phyloP scores from a whole-genome alignment of 1,284 basidiomycete genomes.

The Boletellus deceptivus region DNA sequence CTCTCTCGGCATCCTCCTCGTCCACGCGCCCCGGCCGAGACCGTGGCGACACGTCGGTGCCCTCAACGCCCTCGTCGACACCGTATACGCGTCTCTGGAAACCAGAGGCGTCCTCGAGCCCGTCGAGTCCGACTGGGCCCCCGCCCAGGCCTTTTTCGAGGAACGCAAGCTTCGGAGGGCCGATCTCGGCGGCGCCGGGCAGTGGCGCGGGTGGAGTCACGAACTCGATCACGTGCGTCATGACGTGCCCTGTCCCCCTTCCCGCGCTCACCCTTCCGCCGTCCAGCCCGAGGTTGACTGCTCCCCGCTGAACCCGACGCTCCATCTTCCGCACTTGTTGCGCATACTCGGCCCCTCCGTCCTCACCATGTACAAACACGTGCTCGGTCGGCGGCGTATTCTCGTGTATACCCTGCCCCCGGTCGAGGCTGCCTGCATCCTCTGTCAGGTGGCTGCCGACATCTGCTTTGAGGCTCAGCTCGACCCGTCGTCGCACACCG shows the following conservation, averaged over 20 bases:
- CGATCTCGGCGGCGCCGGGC: conserved; percentile 50
- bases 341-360: conserved; percentile 74
- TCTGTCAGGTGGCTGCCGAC: conserved; percentile 73
- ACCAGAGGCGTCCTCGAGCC: conserved; percentile 48
- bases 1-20: conserved; percentile 72
- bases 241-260: neutral
- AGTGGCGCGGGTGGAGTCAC: conserved; percentile 65
- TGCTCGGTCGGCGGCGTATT: conserved; percentile 66
- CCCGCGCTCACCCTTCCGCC: too few species aligned
- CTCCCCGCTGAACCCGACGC: conserved; percentile 42
- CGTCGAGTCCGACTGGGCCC: conserved; percentile 60
- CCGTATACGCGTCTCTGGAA: conserved; percentile 54
- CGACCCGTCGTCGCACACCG: conserved; percentile 23
- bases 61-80: conserved; percentile 56
- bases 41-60: conserved; percentile 69
- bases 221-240: conserved; percentile 54
- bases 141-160: conserved; percentile 62
- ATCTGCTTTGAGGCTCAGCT: conserved; percentile 62
- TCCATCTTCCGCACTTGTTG: conserved; percentile 44
- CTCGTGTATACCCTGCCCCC: conserved; percentile 75
- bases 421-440: conserved; percentile 71
- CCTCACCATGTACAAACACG: conserved; percentile 73
- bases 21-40: conserved; percentile 57
- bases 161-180: conserved; percentile 48
- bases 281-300: conserved; percentile 36